Evolutionary conservation across 352 stramenopile genomes (phyloP), one percentile per base, ranked within the genome.

Genomic region (Pythium dissotocum): DNA sequence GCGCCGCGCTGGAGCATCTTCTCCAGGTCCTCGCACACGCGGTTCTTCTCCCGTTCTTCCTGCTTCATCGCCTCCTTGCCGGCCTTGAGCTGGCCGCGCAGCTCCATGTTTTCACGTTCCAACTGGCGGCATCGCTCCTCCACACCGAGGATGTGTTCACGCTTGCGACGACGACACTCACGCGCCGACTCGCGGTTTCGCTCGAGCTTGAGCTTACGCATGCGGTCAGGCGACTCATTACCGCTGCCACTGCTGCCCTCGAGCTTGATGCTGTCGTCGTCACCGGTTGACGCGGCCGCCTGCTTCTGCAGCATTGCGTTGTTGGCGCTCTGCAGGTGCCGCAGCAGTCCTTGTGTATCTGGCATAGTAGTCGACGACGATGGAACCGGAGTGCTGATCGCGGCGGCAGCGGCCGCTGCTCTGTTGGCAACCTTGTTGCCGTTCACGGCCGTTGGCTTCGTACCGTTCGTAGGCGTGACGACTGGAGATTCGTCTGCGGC

Each of bases 41-140:
- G 83, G 61, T 95, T 90, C 73, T 93, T 95, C 65, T 94, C 89
- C 35, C 90, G 84, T 63, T 94, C 82, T 63, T 95, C 88, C 61
- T 89, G 82, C 58, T 90, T 89, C 72, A 94, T 92, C 13, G 86
- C 88, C 57, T 97, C 83, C 63, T 97, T 93, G 24, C 87, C 88
- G 58, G 85, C 82, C 63, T 98, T 90, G 40, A 98, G 79, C 65
- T 93, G 84, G 26, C 94, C 89, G n/a, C 95, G 80, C 4, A 95
- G 82, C 71, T 98, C 87, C 77, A 96, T 97, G 56, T 98, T 89
- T 68, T 97, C 91, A n/a, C 86, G 78, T 77, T 95, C 88, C n/a
- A 95, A 71, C 63, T 90, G 80, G 38, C 84, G 83, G 69, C 83
- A 91, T 14, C 85, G 86, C 67, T 93, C 86, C 65, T 95, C 86